A percentile compares a stretch with the other conserved stretches of the same genome.
Evolutionary conservation across 352 stramenopile species (phyloP).

Genomic region (Globisporangium lucens): DNA sequence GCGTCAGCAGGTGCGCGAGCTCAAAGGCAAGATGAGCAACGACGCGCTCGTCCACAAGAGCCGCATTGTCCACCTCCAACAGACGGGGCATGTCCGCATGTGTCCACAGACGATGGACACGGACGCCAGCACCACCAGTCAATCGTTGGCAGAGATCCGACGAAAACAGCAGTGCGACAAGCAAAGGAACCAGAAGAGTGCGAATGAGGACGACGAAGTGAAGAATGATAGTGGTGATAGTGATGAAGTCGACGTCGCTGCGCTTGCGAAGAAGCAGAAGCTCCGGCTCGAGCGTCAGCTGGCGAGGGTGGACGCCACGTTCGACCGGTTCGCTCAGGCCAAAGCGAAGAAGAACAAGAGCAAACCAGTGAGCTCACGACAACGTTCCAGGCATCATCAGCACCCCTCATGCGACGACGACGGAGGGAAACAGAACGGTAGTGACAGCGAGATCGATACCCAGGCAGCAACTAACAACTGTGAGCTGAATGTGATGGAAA

Average conservation of each 20-base stretch:
- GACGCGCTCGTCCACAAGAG: conserved; percentile 50
- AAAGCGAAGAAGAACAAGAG: conserved; percentile 1
- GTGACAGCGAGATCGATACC: conserved; percentile 18
- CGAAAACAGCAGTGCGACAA: background rate
- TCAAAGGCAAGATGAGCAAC: conserved; percentile 34
- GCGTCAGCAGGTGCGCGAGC: conserved; percentile 20
- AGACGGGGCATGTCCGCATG: conserved; percentile 64
- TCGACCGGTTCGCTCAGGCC: conserved; percentile 21
- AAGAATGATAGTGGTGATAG: background rate
- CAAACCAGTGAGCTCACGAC: background rate
- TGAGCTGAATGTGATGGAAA: conserved; percentile 43
- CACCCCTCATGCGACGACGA: conserved; percentile 15
- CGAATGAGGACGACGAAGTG: conserved; percentile 9
- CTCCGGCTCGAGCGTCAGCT: conserved; percentile 16
- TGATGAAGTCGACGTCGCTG: background rate
- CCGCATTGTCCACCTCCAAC: conserved; percentile 71
- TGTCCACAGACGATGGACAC: conserved; percentile 32
- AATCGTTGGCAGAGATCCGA: conserved; percentile 5
- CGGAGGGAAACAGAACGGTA: conserved; percentile 31
- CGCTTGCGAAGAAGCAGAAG: conserved; percentile 10
- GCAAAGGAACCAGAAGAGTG: conserved; percentile 12
- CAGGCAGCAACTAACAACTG: background rate
- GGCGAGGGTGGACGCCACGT: conserved; percentile 11
- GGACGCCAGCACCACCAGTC: background rate
- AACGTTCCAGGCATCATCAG: background rate